phyloP scores from a whole-genome alignment of 176 grass and related monocot species.

The Cenchrus americanus region DNA sequence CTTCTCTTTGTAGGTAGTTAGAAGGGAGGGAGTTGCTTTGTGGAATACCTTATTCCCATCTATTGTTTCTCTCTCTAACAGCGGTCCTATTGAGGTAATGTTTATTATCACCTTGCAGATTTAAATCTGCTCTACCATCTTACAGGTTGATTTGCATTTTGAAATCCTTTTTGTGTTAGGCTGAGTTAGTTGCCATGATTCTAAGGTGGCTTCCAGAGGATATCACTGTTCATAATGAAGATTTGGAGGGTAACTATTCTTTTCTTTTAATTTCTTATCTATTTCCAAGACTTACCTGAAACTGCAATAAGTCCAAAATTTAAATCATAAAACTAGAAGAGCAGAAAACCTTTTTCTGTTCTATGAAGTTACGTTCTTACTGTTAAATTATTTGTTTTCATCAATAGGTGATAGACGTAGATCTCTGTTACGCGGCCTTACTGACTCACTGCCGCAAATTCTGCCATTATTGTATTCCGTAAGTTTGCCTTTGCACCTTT shows the following conservation, averaged over 20 bases:
- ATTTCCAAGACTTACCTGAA: slow-evolving; percentile 27
- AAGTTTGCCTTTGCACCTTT: slow-evolving; percentile 48
- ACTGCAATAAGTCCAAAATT: slow-evolving; percentile 8
- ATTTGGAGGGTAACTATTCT: slow-evolving; percentile 78
- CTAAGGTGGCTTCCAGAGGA: slow-evolving; percentile 99
- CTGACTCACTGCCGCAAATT: slow-evolving; percentile 82
- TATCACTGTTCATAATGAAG: slow-evolving; percentile 98
- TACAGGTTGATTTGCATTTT: slow-evolving; percentile 34
- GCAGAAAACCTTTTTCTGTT: slow-evolving; percentile 5
- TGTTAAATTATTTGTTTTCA: slow-evolving; percentile 30
- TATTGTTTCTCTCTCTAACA: slow-evolving; percentile 80
- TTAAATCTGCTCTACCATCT: slow-evolving; percentile 30
- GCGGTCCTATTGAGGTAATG: slow-evolving; percentile 79
- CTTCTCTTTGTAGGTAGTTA: slow-evolving; percentile 73
- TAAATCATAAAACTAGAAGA: slow-evolving; percentile 18
- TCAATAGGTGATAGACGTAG: slow-evolving; percentile 84
- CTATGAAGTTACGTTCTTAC: slow-evolving; percentile 9
- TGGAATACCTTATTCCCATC: slow-evolving; percentile 84
- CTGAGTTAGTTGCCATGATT: slow-evolving; percentile 96
- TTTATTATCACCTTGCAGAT: slow-evolving; percentile 22
- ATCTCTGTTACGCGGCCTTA: slow-evolving; percentile 86
- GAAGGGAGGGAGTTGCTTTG: slow-evolving; percentile 88
- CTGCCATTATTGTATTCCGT: slow-evolving; percentile 89
- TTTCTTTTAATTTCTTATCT: background rate
- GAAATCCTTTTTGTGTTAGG: slow-evolving; percentile 53